Evolutionary conservation across 2,329 filamentous ascomycete genomes (phyloP).

Genomic region (Arthroderma uncinatum): DNA sequence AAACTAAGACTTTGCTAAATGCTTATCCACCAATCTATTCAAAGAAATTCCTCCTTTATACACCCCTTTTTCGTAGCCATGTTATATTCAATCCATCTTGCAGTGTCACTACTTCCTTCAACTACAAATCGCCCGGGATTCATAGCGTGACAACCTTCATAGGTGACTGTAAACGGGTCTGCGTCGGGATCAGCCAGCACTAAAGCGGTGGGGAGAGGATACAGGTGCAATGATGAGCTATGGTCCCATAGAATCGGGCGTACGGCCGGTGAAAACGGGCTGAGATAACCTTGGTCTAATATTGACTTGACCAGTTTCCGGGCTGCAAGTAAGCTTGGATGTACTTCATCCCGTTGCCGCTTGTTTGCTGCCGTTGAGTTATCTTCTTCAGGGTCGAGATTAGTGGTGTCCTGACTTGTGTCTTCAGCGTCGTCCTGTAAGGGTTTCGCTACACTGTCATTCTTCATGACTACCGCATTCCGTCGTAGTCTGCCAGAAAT

Average conservation of each 20-base stretch:
- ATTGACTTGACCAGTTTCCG: conserved; percentile 80
- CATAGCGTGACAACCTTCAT: conserved; percentile 91
- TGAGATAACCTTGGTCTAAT: conserved; percentile 78
- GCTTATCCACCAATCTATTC: not conserved
- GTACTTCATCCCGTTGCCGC: not conserved
- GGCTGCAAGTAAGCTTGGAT: conserved; percentile 36
- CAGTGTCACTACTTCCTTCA: conserved; percentile 54
- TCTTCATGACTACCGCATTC: conserved; percentile 56
- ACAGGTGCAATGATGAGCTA: conserved; percentile 62
- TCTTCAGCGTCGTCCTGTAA: conserved; percentile 6
- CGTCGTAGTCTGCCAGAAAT: conserved; percentile 68
- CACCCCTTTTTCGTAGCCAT: conserved; percentile 25
- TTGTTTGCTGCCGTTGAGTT: conserved; percentile 8
- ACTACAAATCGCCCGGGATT: conserved; percentile 75
- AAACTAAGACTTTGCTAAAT: not conserved
- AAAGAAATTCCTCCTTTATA: conserved; percentile 1
- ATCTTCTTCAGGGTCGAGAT: not conserved
- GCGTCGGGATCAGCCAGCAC: conserved; percentile 73
- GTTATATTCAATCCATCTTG: conserved; percentile 82
- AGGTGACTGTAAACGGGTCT: conserved; percentile 74
- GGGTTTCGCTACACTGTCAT: not conserved
- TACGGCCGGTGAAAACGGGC: conserved; percentile 68
- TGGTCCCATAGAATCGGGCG: conserved; percentile 89
- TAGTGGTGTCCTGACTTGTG: not conserved
- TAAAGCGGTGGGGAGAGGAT: conserved; percentile 76